Evolutionary conservation across 78 protist species (phyloP), one percentile per base, ranked within the genome.

Genomic region (Dictyostelium brefeldianum): DNA sequence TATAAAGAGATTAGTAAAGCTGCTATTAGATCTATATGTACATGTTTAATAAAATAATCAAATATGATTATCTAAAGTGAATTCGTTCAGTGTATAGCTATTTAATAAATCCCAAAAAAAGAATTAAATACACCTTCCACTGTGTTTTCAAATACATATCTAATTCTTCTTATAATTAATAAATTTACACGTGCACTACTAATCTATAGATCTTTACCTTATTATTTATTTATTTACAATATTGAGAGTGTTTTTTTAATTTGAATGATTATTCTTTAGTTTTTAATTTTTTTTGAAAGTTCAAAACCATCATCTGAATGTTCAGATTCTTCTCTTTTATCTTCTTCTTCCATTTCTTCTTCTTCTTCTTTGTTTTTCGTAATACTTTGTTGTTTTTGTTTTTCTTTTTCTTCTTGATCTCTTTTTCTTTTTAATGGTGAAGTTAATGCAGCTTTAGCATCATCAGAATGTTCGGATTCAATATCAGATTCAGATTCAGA

Each of bases 361-460:
- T 78, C 46, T 29, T 78, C 17, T 3, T 36, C 17, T 46, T 46
- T 47, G 47, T 43, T 73, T 46, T 73, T 46, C 11, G 17, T 46
- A 6, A 29, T 31, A 46, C 25, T 47, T 17, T 73, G 20, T 46
- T 73, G 59, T 20, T n/a, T 73, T 46, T 73, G 31, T 29, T n/a
- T 7, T n/a, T 73, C 79, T n/a, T 73, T 56, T 73, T 50, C 27
- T 73, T 67, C 75, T 15, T 67, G 47, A 29, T 67, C 75, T 11
- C 27, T 25, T 25, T 62, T 36, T 25, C 70, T 62, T 62, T 62
- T 36, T 62, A 36, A 36, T 36, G 43, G 43, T 36, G 43, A 36
- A 36, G 43, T 36, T 36, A 36, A 36, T 3, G 43, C 43, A 36
- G 43, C 43, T 36, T 36, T 36, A 36, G 43, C 43, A 36, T 36